Conservation (phyloP, 1,284 basidiomycete genomes). For the Gymnopus androsaceus region DNA sequence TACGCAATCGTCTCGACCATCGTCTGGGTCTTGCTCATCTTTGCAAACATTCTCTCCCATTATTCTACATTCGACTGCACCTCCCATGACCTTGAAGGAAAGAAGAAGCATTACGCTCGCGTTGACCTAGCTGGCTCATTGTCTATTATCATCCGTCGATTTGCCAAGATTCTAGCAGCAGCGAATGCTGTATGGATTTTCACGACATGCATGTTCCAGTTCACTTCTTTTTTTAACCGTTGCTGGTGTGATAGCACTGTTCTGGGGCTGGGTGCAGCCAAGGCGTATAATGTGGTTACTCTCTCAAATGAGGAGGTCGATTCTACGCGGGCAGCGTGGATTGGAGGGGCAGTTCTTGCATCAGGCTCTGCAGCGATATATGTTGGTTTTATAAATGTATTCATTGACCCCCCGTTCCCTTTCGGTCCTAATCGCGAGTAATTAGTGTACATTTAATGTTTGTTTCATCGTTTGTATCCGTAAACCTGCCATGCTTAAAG, state of each 20-base stretch:
- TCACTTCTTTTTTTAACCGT: conserved; percentile 34
- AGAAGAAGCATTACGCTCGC: neutral
- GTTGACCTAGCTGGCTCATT: conserved; percentile 10
- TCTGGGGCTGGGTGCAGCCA: conserved; percentile 21
- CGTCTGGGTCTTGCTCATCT: conserved; percentile 40
- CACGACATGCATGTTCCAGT: conserved; percentile 35
- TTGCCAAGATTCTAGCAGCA: conserved; percentile 32
- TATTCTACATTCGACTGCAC: conserved; percentile 20
- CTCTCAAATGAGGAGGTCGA: conserved; percentile 14
- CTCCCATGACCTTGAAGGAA: neutral
- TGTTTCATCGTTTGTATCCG: too few species aligned
- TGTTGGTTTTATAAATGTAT: conserved; percentile 22
- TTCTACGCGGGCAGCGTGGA: conserved; percentile 21
- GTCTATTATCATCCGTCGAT: conserved; percentile 31
- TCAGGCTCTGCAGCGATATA: conserved; percentile 21
- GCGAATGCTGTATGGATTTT: conserved; percentile 35
- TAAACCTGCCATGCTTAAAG: too few species aligned
- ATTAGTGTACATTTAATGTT: too few species aligned
- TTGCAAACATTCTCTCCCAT: conserved; percentile 37
- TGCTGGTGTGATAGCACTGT: conserved; percentile 42
- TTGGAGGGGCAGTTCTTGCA: conserved; percentile 23
- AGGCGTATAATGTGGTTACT: conserved; percentile 29
- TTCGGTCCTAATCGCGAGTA: neutral
- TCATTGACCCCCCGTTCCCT: conserved; percentile 22
- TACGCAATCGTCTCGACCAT: conserved; percentile 39